phyloP scores from a whole-genome alignment of 257 asterid species.

The Solanum virginianum region DNA sequence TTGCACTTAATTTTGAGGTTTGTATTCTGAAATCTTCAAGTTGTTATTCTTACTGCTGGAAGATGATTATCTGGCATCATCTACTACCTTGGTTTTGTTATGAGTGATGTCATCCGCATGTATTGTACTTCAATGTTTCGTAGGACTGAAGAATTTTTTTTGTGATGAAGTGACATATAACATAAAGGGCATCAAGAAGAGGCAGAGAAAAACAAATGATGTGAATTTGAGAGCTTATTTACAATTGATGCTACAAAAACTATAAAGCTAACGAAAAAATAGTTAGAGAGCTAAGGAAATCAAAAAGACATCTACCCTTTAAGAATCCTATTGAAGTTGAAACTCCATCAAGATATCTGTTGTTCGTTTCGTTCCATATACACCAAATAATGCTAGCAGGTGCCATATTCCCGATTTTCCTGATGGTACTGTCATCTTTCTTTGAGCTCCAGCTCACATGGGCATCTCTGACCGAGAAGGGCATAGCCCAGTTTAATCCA shows the following conservation, averaged over 20 bases:
- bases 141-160: neutral
- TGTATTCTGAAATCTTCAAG: conserved; percentile 1
- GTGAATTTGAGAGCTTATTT: neutral
- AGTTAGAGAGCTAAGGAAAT: neutral
- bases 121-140: neutral
- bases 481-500: neutral
- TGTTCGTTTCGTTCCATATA: neutral
- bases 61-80: neutral
- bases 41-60: conserved; percentile 7
- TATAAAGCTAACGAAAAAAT: neutral
- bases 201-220: neutral
- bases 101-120: neutral
- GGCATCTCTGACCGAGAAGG: neutral
- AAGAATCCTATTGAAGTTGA: neutral
- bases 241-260: neutral
- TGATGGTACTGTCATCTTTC: neutral
- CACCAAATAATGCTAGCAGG: neutral
- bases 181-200: neutral
- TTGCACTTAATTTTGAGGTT: conserved; percentile 87
- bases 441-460: neutral
- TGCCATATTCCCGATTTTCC: neutral
- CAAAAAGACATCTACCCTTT: neutral
- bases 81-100: neutral
- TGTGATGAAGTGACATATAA: neutral
- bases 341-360: neutral